Conservation (phyloP, 768 basidiomycete genomes). For the Ramaria rubella region DNA sequence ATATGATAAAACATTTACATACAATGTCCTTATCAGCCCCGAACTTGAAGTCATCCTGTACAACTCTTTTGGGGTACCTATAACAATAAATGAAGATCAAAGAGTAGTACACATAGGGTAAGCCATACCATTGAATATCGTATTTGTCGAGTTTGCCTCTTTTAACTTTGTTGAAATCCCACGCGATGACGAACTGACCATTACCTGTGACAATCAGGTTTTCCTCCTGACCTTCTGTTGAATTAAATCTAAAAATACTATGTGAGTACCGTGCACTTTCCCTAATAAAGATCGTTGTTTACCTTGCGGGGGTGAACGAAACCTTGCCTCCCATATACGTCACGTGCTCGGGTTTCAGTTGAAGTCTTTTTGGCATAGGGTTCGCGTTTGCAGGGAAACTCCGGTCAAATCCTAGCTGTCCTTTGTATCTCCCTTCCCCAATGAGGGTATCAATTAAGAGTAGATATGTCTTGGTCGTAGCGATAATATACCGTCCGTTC, state of each 20-base stretch:
- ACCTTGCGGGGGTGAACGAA: constrained; percentile 92
- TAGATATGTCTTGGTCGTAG: constrained; percentile 91
- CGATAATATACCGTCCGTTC: constrained; percentile 90
- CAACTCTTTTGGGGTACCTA: constrained; percentile 84
- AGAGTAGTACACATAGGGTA: not conserved
- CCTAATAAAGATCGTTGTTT: constrained; percentile 13
- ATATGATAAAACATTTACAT: constrained; percentile 25
- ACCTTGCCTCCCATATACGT: constrained; percentile 89
- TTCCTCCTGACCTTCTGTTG: constrained; percentile 76
- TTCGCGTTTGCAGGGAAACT: constrained; percentile 94
- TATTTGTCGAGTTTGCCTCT: constrained; percentile 86
- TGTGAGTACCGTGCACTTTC: not conserved
- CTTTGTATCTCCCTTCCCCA: constrained; percentile 80
- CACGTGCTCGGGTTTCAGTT: constrained; percentile 85
- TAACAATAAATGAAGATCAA: constrained; percentile 6
- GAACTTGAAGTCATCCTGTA: constrained; percentile 97
- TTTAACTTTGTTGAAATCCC: constrained; percentile 97
- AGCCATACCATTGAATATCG: constrained; percentile 75
- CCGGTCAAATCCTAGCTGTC: constrained; percentile 83
- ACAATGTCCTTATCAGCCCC: constrained; percentile 97
- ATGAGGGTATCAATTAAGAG: constrained; percentile 93
- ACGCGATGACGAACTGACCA: constrained; percentile 87
- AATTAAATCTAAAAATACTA: constrained; percentile 64
- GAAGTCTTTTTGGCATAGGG: constrained; percentile 82
- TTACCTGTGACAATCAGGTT: constrained; percentile 94